Conservation (phyloP, 1,284 basidiomycete genomes). For the Ceratobasidium sp. region DNA sequence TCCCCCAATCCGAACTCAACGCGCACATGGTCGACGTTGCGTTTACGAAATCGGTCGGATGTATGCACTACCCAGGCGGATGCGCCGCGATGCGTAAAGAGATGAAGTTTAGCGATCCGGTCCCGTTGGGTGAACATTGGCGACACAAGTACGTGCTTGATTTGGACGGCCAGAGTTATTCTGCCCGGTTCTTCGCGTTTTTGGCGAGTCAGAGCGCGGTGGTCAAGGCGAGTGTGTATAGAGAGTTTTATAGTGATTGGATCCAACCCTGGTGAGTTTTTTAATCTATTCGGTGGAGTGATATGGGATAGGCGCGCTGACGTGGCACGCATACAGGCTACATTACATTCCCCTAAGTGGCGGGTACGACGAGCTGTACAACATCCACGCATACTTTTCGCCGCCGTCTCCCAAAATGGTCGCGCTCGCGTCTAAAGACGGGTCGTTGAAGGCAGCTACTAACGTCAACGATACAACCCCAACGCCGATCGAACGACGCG, state of each 20-base stretch:
- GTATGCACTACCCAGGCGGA: conserved; percentile 67
- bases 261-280: conserved; percentile 80
- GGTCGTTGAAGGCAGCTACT: conserved; percentile 54
- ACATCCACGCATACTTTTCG: conserved; percentile 91
- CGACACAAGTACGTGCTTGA: conserved; percentile 93
- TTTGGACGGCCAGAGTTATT: conserved; percentile 96
- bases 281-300: conserved; percentile 53
- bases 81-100: conserved; percentile 74
- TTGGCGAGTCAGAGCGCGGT: conserved; percentile 90
- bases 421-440: conserved; percentile 61
- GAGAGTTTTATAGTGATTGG: conserved; percentile 91
- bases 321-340: conserved; percentile 69
- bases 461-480: conserved; percentile 51
- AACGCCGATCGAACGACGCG: conserved; percentile 57
- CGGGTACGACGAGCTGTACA: conserved; percentile 91
- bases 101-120: conserved; percentile 83
- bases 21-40: conserved; percentile 89
- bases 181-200: conserved; percentile 88
- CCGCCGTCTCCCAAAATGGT: conserved; percentile 78
- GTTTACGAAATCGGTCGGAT: conserved; percentile 78
- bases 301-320: conserved; percentile 47
- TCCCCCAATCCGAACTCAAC: conserved; percentile 78
- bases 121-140: conserved; percentile 89
- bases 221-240: conserved; percentile 89
- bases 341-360: conserved; percentile 93